Conservation (phyloP, 495 filamentous ascomycete species). For the Immersiella caudata region DNA sequence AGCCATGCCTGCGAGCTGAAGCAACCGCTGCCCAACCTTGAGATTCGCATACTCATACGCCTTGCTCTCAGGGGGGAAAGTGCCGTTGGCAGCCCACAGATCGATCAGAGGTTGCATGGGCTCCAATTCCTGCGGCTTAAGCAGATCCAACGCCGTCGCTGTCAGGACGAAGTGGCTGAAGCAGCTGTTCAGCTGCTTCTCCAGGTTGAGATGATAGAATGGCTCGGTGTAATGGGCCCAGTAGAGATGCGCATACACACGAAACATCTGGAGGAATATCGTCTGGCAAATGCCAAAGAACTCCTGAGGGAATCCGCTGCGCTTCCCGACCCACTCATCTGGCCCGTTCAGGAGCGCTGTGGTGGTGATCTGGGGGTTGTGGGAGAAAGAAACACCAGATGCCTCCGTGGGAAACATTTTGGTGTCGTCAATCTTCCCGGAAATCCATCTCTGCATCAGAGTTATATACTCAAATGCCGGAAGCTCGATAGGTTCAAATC, state of each 20-base stretch:
- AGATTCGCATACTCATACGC: constrained; percentile 60
- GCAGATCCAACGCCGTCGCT: constrained; percentile 78
- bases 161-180: constrained; percentile 93
- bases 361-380: constrained; percentile 58
- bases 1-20: constrained; percentile 47
- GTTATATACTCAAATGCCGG: constrained; percentile 86
- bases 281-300: constrained; percentile 85
- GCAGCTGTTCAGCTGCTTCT: constrained; percentile 90
- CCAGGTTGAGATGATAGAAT: constrained; percentile 79
- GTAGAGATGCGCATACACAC: constrained; percentile 90
- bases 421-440: constrained; percentile 84
- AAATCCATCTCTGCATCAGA: constrained; percentile 88
- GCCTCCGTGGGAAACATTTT: constrained; percentile 82
- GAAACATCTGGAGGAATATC: constrained; percentile 97
- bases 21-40: constrained; percentile 45
- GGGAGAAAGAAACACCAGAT: constrained; percentile 58
- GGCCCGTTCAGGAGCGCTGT: constrained; percentile 64
- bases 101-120: constrained; percentile 93
- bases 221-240: constrained; percentile 81
- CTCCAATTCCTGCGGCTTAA: constrained; percentile 82
- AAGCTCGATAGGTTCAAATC: constrained; percentile 66
- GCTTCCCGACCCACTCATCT: constrained; percentile 79
- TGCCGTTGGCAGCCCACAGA: constrained; percentile 81
- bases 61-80: constrained; percentile 72
- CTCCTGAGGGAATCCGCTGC: constrained; percentile 82